phyloP scores from a whole-genome alignment of 208 protist species.

The Tritrichomonas musculus region DNA sequence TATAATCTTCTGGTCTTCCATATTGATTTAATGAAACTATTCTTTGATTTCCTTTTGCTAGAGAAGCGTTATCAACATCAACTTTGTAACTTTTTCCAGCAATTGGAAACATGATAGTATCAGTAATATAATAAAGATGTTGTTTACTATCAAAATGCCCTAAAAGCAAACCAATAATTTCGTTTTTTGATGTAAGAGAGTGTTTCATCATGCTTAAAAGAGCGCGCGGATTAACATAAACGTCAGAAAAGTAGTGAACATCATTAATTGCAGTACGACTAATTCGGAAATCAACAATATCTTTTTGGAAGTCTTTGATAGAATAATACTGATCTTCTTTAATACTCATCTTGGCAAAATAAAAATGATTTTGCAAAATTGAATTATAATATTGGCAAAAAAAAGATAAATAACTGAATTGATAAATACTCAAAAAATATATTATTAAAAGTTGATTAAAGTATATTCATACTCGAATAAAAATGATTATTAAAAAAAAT shows the following conservation, averaged over 20 bases:
- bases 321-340: too few relatives aligned
- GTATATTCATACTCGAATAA: too few relatives aligned
- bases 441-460: too few relatives aligned
- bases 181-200: background rate
- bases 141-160: background rate
- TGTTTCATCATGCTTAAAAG: slow-evolving; percentile 16
- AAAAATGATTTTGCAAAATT: too few relatives aligned
- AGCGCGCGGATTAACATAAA: background rate
- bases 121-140: background rate
- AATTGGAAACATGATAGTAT: background rate
- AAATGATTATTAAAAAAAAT: too few relatives aligned
- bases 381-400: too few relatives aligned
- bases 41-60: background rate
- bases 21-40: background rate
- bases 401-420: too few relatives aligned
- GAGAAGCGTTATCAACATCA: background rate
- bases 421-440: too few relatives aligned
- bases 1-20: background rate
- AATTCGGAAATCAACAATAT: too few relatives aligned
- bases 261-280: background rate
- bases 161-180: background rate
- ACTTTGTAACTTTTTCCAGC: background rate
- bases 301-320: too few relatives aligned
- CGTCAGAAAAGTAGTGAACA: background rate
- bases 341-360: too few relatives aligned